These are phyloP conservation scores for Myotisia sp. DNA, from an alignment of 2,329 filamentous ascomycete genomes.

Conservation along the genomic window DNA sequence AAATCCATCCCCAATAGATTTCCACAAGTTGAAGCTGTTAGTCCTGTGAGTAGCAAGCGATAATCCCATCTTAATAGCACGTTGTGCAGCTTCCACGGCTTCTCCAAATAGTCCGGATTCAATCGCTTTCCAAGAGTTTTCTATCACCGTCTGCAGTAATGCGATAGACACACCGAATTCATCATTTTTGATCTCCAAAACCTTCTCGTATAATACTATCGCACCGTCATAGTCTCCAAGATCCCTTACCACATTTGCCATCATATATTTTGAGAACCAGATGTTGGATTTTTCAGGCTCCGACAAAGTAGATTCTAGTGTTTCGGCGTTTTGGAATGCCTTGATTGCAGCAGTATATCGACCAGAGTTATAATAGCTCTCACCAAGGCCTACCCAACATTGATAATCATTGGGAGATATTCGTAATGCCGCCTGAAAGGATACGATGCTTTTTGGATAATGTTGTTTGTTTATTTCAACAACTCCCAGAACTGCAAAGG, in stretches of 20 bases:
- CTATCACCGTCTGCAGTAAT: conserved; percentile 72
- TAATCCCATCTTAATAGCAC: conserved; percentile 54
- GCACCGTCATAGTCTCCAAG: conserved; percentile 80
- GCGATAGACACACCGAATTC: conserved; percentile 84
- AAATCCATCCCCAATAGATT: conserved; percentile 75
- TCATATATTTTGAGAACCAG: conserved; percentile 96
- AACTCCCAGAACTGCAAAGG: conserved; percentile 81
- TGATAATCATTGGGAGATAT: conserved; percentile 80
- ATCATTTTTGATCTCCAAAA: conserved; percentile 50
- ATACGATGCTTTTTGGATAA: conserved; percentile 74
- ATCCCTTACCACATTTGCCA: conserved; percentile 86
- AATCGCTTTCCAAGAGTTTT: conserved; percentile 61
- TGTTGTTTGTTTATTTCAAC: conserved; percentile 91
- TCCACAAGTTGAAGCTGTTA: conserved; percentile 89
- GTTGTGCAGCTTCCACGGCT: conserved; percentile 53
- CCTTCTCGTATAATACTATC: conserved; percentile 58
- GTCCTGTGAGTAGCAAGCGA: conserved; percentile 46
- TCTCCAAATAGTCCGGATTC: conserved; percentile 80
- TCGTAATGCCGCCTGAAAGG: conserved; percentile 76
- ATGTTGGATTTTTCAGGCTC: conserved; percentile 49
- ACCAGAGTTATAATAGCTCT: conserved; percentile 90
- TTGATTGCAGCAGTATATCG: conserved; percentile 88
- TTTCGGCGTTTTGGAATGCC: conserved; percentile 73
- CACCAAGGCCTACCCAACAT: conserved; percentile 91
- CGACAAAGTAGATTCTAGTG: conserved; percentile 49